phyloP scores from a whole-genome alignment of 2,329 filamentous ascomycete genomes.

The Claviceps maximensis region DNA sequence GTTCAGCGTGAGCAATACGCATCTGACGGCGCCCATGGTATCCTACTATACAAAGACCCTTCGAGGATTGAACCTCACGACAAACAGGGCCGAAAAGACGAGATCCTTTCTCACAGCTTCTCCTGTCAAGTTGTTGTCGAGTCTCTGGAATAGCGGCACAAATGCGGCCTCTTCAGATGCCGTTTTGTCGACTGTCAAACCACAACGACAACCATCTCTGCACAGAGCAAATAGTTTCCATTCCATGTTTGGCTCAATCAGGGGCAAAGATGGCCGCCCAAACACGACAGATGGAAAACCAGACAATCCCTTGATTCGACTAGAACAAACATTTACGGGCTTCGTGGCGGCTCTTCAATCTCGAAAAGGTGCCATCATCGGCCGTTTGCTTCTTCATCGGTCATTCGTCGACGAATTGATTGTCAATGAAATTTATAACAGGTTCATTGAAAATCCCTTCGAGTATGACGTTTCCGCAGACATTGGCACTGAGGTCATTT shows the following conservation, averaged over 20 bases:
- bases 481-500: slow-evolving; percentile 68
- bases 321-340: slow-evolving; percentile 76
- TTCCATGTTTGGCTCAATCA: slow-evolving; percentile 42
- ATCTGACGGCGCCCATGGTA: slow-evolving; percentile 54
- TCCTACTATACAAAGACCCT: slow-evolving; percentile 68
- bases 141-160: slow-evolving; percentile 53
- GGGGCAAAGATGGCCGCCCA: slow-evolving; percentile 26
- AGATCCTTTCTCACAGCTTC: slow-evolving; percentile 65
- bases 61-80: slow-evolving; percentile 48
- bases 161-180: slow-evolving; percentile 19
- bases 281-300: slow-evolving; percentile 36
- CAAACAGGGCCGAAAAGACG: slow-evolving; percentile 49
- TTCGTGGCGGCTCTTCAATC: slow-evolving; percentile 73
- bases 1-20: slow-evolving; percentile 51
- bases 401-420: slow-evolving; percentile 59
- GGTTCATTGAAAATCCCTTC: slow-evolving; percentile 68
- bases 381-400: slow-evolving; percentile 59
- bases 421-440: slow-evolving; percentile 85
- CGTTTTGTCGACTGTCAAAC: slow-evolving; percentile 20
- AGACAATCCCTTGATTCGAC: slow-evolving; percentile 53
- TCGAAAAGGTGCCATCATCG: slow-evolving; percentile 77
- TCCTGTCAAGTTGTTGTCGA: slow-evolving; percentile 82
- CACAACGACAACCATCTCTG: slow-evolving; percentile 28
- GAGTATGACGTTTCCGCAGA: slow-evolving; percentile 66
- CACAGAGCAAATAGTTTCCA: slow-evolving; percentile 33